Evolutionary conservation across 352 stramenopile species (phyloP).

Genomic region (Phytophthora syringae): DNA sequence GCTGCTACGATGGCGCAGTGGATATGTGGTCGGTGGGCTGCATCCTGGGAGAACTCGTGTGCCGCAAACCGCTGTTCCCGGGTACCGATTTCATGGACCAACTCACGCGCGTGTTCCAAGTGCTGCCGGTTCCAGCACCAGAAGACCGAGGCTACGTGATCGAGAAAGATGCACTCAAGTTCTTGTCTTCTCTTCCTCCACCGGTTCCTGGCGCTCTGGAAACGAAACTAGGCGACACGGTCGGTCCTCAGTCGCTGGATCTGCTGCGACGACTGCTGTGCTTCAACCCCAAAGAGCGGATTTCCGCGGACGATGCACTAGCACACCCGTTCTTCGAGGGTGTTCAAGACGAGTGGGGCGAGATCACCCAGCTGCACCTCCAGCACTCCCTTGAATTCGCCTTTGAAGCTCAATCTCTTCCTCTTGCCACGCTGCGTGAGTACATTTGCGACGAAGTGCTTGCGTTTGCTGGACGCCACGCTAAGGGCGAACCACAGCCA

Average conservation of each 20-base stretch:
- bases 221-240: constrained; percentile 55
- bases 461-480: constrained; percentile 52
- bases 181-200: constrained; percentile 73
- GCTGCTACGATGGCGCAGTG: constrained; percentile 88
- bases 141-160: constrained; percentile 74
- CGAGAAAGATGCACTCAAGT: constrained; percentile 87
- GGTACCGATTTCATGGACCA: constrained; percentile 89
- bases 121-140: constrained; percentile 73
- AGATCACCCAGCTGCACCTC: constrained; percentile 65
- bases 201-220: constrained; percentile 64
- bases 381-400: constrained; percentile 84
- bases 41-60: constrained; percentile 94
- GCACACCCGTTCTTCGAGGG: constrained; percentile 89
- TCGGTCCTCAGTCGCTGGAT: constrained; percentile 61
- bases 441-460: constrained; percentile 86
- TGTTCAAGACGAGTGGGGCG: constrained; percentile 89
- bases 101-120: constrained; percentile 81
- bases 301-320: constrained; percentile 91
- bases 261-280: constrained; percentile 88
- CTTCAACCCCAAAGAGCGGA: constrained; percentile 92
- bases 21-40: constrained; percentile 90
- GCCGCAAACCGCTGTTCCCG: constrained; percentile 80
- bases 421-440: constrained; percentile 68
- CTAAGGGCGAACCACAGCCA: constrained; percentile 17
- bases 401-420: constrained; percentile 79